phyloP scores from a whole-genome alignment of 306 rosid species.

The Begonia fuchsioides region DNA sequence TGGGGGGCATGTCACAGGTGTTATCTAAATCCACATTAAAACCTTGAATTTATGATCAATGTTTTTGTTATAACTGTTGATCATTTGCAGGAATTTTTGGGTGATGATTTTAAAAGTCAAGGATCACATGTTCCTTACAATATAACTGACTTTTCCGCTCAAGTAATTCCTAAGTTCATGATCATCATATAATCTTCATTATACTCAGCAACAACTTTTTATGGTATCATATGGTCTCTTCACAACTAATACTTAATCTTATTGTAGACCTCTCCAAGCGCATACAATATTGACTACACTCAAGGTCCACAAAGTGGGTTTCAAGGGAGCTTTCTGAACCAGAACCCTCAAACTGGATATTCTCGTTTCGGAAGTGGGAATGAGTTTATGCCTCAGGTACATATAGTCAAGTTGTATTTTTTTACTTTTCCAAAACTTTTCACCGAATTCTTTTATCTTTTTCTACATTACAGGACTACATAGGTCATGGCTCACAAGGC shows the following conservation, averaged over 20 bases:
- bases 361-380: conserved; percentile 92
- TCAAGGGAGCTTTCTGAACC: conserved; percentile 85
- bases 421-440: background rate
- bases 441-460: background rate
- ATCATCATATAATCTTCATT: no score
- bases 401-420: background rate
- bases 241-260: background rate
- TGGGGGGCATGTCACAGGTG: conserved; percentile 96
- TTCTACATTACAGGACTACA: conserved; percentile 54
- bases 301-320: conserved; percentile 96
- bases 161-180: conserved; percentile 28
- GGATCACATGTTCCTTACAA: conserved; percentile 98
- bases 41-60: no score
- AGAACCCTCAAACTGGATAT: conserved; percentile 89
- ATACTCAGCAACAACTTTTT: background rate
- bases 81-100: conserved; percentile 70
- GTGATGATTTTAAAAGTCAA: conserved; percentile 98
- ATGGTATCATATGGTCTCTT: background rate
- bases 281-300: conserved; percentile 83
- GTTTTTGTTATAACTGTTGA: conserved; percentile 4
- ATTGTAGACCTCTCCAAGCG: conserved; percentile 85
- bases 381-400: conserved; percentile 97
- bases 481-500: conserved; percentile 90
- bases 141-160: conserved; percentile 84
- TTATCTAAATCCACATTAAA: no score